Evolutionary conservation across 192 early-diverging fungal genomes (phyloP).

Genomic region (Glomus cerebriforme): DNA sequence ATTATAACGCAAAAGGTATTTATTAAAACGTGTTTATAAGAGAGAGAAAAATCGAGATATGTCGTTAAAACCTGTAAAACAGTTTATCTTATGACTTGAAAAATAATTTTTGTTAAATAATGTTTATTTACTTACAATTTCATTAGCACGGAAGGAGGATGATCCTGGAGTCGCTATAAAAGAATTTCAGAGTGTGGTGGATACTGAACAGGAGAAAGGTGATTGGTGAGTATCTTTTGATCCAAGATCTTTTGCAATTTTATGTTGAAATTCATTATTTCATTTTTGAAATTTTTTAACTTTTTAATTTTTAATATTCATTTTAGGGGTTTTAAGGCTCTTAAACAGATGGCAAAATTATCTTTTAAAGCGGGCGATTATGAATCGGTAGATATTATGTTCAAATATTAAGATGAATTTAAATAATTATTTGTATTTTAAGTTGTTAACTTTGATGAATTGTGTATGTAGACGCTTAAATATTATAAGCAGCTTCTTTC

Average conservation of each 20-base stretch:
- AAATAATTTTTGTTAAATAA: background rate
- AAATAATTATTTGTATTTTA: background rate
- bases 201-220: slow-evolving; percentile 77
- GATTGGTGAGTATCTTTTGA: slow-evolving; percentile 70
- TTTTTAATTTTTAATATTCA: too few species aligned
- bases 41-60: background rate
- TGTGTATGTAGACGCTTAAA: slow-evolving; percentile 57
- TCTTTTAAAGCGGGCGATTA: slow-evolving; percentile 67
- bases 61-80: background rate
- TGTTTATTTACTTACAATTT: slow-evolving; percentile 17
- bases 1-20: slow-evolving; percentile 85
- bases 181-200: slow-evolving; percentile 79
- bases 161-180: slow-evolving; percentile 68
- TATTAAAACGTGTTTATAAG: background rate
- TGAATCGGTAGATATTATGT: slow-evolving; percentile 52
- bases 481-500: slow-evolving; percentile 76
- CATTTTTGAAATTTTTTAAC: too few species aligned
- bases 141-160: slow-evolving; percentile 75
- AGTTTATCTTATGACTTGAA: background rate
- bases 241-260: background rate
- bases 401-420: background rate
- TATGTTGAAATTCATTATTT: background rate
- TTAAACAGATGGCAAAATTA: slow-evolving; percentile 86
- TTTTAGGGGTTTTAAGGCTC: slow-evolving; percentile 92
- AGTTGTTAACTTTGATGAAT: background rate